These are phyloP conservation scores for Neolentinus lepideus DNA, from an alignment of 1,284 basidiomycete genomes.

Conservation along the genomic window DNA sequence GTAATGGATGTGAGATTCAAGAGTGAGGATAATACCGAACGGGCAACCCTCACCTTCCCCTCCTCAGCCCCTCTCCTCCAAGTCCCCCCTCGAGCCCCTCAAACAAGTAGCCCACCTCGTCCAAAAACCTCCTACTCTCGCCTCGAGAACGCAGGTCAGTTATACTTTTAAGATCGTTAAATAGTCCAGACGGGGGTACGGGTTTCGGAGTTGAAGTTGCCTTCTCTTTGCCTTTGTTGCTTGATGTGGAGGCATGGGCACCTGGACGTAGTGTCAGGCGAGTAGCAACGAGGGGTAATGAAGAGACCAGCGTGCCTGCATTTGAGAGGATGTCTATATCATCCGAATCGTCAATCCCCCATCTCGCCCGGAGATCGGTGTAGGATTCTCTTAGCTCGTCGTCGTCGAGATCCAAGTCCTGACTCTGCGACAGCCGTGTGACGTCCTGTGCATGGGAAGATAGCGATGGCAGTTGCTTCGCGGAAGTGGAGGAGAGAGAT, in stretches of 20 bases:
- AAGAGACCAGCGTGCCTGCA: conserved; percentile 19
- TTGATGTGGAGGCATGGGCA: not conserved
- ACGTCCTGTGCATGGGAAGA: too few relatives aligned
- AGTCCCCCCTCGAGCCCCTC: conserved; percentile 60
- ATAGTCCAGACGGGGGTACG: conserved; percentile 34
- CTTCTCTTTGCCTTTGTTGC: conserved; percentile 25
- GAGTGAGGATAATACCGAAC: conserved; percentile 4
- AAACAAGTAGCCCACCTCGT: conserved; percentile 75
- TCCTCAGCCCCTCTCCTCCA: conserved; percentile 17
- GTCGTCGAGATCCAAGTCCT: too few relatives aligned
- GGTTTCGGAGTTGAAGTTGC: conserved; percentile 14
- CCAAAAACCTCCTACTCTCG: conserved; percentile 69
- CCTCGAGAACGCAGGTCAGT: conserved; percentile 73
- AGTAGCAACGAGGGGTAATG: conserved; percentile 19
- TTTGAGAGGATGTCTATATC: conserved; percentile 51
- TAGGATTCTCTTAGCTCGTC: conserved; percentile 62
- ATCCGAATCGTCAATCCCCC: conserved; percentile 71
- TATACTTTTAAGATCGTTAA: conserved; percentile 73
- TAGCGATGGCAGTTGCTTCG: too few relatives aligned
- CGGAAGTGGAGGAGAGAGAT: too few relatives aligned
- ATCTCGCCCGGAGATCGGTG: conserved; percentile 54
- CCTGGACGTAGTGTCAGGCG: not conserved
- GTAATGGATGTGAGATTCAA: too few relatives aligned
- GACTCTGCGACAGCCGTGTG: conserved; percentile 14
- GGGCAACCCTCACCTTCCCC: conserved; percentile 46